A percentile compares a stretch with the other conserved stretches of the same genome.
Evolutionary conservation across 169 alveolate species (phyloP).

Genomic region (Babesia caballi): DNA sequence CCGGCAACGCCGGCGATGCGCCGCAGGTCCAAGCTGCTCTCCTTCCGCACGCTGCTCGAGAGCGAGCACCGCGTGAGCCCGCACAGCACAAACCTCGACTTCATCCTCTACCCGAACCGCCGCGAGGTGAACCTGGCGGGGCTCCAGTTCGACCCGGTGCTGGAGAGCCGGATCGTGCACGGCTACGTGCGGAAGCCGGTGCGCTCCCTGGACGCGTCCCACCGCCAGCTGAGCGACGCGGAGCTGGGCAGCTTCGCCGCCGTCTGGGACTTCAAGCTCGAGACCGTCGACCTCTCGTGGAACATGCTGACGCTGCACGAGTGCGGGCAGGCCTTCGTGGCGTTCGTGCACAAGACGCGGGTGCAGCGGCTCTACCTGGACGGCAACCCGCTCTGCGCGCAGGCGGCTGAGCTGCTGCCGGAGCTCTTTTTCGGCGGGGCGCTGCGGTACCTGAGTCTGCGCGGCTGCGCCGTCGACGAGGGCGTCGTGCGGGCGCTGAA

Average conservation of each 20-base stretch:
- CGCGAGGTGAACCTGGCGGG: neutral
- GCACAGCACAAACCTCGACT: neutral
- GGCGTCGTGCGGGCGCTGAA: neutral
- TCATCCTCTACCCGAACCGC: slow-evolving; percentile 17
- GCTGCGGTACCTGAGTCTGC: slow-evolving; percentile 29
- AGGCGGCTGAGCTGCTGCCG: neutral
- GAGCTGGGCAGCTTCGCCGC: slow-evolving; percentile 9
- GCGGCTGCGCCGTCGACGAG: slow-evolving; percentile 35
- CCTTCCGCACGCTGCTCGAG: neutral
- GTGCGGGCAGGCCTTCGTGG: neutral
- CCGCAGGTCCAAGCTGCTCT: neutral
- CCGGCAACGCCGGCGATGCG: neutral
- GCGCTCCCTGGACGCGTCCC: neutral
- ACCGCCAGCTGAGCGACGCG: slow-evolving; percentile 30
- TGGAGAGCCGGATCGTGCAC: neutral
- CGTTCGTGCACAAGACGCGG: neutral
- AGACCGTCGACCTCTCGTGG: slow-evolving; percentile 28
- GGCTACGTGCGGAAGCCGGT: slow-evolving; percentile 1
- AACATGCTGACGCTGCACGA: slow-evolving; percentile 10
- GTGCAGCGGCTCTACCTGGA: slow-evolving; percentile 35
- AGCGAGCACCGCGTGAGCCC: neutral
- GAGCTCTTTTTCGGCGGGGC: neutral
- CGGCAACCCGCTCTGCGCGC: slow-evolving; percentile 36
- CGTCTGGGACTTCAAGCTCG: slow-evolving; percentile 14
- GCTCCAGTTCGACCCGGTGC: neutral